Evolutionary conservation across 257 asterid species (phyloP), one percentile per base, ranked within the genome.

Genomic region (Solanum verrucosum): DNA sequence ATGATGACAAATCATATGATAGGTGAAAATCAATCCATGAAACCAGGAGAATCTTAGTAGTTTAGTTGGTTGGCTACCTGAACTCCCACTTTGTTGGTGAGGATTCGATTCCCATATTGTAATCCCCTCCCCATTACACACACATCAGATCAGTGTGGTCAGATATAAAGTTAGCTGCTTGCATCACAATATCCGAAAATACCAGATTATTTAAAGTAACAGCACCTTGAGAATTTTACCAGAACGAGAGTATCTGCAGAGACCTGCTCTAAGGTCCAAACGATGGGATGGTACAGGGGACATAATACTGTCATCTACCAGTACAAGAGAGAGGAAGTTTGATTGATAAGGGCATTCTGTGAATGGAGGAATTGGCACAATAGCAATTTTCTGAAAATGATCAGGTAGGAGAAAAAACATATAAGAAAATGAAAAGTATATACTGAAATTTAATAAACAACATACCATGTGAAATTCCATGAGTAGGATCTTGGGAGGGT

Each of bases 141-240:
- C 56, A 46, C 56, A 96, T 92, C 88, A 96, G 90, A 90, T 97
- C 97, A 83, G 96, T 93, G 87, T 97, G 99, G 84, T 98, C 98
- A 74, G 98, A 70, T 88, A 95, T 95, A 92, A 95, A 96, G 89
- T 96, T 92, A 38, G 96, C 93, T 29, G 98, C 98, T 5, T 93
- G 94, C 99, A 96, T 95, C 90, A 96, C 98, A 29, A 1, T 1
- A 68, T 68, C 74, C 1, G 21, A 68, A 68, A 60, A 68, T 25
- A 25, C 14, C 9, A 7, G 23, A 68, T 10, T 7, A 63, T 10
- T 63, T 63, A 68, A 68, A 0, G 20, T 12, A 68, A 67, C 74
- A 67, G 16, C 74, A 27, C 18, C 35, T 25, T 12, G 20, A 27
- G 37, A 27, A 27, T 68, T 15, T 68, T 23, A 63, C 15, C 71